Evolutionary conservation across 495 filamentous ascomycete genomes (phyloP), one percentile per base, ranked within the genome.

Genomic region (Lasiosphaeriaceae sp.): DNA sequence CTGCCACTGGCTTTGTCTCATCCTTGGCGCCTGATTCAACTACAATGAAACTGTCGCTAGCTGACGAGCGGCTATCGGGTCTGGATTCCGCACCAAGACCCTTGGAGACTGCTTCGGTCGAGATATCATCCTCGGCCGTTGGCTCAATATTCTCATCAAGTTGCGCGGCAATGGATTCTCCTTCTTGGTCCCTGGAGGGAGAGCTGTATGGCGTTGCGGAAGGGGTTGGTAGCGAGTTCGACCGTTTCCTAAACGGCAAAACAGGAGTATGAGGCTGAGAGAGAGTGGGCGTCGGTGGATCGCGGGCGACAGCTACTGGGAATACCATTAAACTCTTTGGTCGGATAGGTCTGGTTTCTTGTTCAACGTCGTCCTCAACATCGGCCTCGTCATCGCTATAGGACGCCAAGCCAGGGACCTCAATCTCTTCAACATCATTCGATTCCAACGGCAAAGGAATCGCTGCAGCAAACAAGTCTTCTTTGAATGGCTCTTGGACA

Each of bases 351-450:
- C 11, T 47, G 23, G 39, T 47, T 31, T 57, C 52, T 45, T 47
- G 45, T 4, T 63, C 59, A 24, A 78, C 71, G 24, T 71, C 74
- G 47, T 81, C 69, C 58, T 77, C 77, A 7, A 78, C 78, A 34
- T 79, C 78, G 19, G 77, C 74, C 47, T 85, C 82, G 12, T 82
- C 80, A 20, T 89, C 86, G 49, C 78, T 76, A 50, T 86, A 77
- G 16, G 70, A 67, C 9, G 75, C 77, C 37, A 87, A 77, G 3
- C 85, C 84, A 7, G 87, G 85, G 45, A 87, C 77, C 58, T 90
- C 85, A 43, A 92, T 91, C 65, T 92, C 87, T 45, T 83, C 77
- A 0, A 90, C 70, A 67, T 92, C 90, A 47, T 88, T 80, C 16
- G 83, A 78, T n/a, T 71, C 73, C 46, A 87, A 72, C 5, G 90